Percentiles rank a stretch among this genome's conserved stretches.
Conservation (phyloP, 768 basidiomycete genomes). For the Collybia sordida region DNA sequence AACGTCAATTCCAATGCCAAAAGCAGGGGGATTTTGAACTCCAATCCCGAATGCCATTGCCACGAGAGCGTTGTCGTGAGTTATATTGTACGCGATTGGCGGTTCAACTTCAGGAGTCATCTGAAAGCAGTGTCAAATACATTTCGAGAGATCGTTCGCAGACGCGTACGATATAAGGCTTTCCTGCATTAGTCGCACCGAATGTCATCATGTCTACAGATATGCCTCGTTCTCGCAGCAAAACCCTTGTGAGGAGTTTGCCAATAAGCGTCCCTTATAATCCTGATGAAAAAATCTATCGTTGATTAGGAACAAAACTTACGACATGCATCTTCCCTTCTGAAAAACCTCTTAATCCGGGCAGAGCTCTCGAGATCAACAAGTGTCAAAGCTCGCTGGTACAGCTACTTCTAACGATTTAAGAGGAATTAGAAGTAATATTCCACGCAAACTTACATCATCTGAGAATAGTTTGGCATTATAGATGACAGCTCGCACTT, state of each 20-base stretch:
- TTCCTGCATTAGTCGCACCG: constrained; percentile 58
- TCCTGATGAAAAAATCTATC: not conserved
- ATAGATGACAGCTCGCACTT: constrained; percentile 45
- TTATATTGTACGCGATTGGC: constrained; percentile 76
- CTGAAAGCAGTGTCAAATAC: constrained; percentile 25
- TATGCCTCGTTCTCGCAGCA: constrained; percentile 61
- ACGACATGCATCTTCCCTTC: constrained; percentile 78
- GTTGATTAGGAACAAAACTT: constrained; percentile 18
- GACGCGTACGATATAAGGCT: constrained; percentile 71
- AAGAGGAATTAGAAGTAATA: not conserved
- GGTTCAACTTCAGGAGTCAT: constrained; percentile 42
- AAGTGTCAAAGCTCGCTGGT: constrained; percentile 53
- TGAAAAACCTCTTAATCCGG: constrained; percentile 66
- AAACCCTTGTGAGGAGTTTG: constrained; percentile 64
- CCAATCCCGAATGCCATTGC: constrained; percentile 63
- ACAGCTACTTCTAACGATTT: constrained; percentile 46
- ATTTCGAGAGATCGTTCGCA: not conserved
- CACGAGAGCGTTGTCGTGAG: constrained; percentile 76
- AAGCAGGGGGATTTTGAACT: constrained; percentile 45
- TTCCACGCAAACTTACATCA: constrained; percentile 27
- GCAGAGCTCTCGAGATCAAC: constrained; percentile 57
- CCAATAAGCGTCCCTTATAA: constrained; percentile 72
- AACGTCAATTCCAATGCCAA: constrained; percentile 73
- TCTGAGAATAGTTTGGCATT: constrained; percentile 39
- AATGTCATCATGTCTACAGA: constrained; percentile 48